phyloP scores from a whole-genome alignment of 441 rosid species.

The Euphorbia celastroides region DNA sequence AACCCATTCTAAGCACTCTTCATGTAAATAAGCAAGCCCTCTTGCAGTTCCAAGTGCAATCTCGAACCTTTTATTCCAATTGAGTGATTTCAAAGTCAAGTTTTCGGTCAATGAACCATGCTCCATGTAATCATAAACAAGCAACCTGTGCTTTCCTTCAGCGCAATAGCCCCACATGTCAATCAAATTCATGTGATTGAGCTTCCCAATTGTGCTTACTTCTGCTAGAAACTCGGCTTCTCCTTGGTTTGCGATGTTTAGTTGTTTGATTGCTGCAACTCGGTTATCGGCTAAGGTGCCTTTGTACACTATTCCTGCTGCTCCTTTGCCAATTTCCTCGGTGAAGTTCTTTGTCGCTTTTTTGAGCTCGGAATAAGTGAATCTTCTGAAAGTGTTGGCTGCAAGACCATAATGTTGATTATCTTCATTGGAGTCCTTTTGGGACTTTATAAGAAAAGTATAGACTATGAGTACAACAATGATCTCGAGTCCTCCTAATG shows the following conservation, averaged over 20 bases:
- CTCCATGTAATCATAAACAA: no score
- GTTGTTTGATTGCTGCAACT: conserved; percentile 22
- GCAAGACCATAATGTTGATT: conserved; percentile 17
- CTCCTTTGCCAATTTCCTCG: conserved; percentile 70
- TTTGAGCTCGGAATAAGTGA: conserved; percentile 54
- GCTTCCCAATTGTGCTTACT: conserved; percentile 22
- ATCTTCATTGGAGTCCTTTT: background rate
- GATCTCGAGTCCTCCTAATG: conserved; percentile 15
- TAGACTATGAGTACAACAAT: background rate
- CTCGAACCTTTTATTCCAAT: conserved; percentile 18
- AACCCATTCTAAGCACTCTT: no score
- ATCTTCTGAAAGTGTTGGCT: conserved; percentile 46
- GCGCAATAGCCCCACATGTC: conserved; percentile 26
- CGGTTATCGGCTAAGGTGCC: conserved; percentile 26
- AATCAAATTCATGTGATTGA: conserved; percentile 26
- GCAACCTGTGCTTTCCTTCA: conserved; percentile 21
- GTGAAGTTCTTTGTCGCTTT: conserved; percentile 56
- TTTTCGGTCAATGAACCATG: conserved; percentile 16
- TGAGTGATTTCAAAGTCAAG: conserved; percentile 10
- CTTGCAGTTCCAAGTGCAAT: no score
- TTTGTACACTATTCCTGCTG: conserved; percentile 75
- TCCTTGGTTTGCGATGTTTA: conserved; percentile 12
- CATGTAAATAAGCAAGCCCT: no score
- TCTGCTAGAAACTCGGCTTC: conserved; percentile 26
- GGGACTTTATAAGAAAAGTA: conserved; percentile 6